phyloP scores from a whole-genome alignment of 2,329 filamentous ascomycete species.

The Sporothrix dimorphospora region DNA sequence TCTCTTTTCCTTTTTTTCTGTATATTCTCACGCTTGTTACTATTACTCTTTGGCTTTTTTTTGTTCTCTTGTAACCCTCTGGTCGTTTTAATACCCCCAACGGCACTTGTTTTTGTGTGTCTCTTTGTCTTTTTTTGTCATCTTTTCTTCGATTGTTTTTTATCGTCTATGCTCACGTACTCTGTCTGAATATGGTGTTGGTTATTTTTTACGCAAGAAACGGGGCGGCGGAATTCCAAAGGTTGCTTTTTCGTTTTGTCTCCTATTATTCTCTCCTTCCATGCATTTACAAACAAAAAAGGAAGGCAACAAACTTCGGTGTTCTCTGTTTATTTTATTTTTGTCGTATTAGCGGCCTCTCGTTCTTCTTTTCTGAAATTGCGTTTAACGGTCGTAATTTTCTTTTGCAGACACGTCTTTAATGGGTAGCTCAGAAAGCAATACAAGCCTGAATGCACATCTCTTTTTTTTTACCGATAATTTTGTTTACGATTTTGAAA shows the following conservation, averaged over 20 bases:
- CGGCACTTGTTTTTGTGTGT: slow-evolving; percentile 20
- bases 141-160: not conserved
- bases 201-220: not conserved
- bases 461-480: not conserved
- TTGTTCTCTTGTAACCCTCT: not conserved
- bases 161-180: not conserved
- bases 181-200: slow-evolving; percentile 10
- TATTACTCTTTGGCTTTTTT: not conserved
- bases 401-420: not conserved
- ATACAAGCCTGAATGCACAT: not conserved
- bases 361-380: not conserved
- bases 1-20: not conserved
- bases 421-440: not conserved
- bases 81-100: slow-evolving; percentile 27
- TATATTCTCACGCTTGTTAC: slow-evolving; percentile 16
- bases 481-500: too few relatives aligned
- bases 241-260: not conserved
- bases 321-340: not conserved
- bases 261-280: not conserved
- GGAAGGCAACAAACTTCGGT: not conserved
- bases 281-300: not conserved
- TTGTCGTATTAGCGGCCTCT: not conserved
- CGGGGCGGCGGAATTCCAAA: not conserved
- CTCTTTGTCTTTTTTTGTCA: not conserved
- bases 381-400: not conserved